These are phyloP conservation scores for Lophium mytilinum DNA, from an alignment of 495 filamentous ascomycete genomes.

Conservation along the genomic window DNA sequence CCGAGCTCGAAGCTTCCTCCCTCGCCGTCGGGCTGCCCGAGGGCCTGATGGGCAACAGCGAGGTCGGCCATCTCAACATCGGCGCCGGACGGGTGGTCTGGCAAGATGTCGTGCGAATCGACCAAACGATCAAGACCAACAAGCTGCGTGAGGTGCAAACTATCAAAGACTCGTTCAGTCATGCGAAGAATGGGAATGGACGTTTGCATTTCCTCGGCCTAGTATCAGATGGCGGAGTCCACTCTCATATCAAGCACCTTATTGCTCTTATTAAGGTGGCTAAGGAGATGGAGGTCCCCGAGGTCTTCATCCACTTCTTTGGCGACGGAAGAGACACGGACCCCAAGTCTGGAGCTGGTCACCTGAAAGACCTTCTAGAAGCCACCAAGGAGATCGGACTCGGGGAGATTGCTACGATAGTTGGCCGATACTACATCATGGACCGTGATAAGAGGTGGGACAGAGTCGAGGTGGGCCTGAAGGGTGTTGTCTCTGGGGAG, in stretches of 20 bases:
- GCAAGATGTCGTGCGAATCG: conserved; percentile 97
- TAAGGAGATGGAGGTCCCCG: conserved; percentile 74
- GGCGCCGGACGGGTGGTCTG: conserved; percentile 95
- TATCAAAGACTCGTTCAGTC: conserved; percentile 66
- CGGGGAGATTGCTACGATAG: conserved; percentile 85
- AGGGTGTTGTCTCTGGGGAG: conserved; percentile 76
- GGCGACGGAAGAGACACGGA: conserved; percentile 97
- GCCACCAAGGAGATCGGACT: conserved; percentile 73
- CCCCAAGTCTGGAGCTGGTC: conserved; percentile 78
- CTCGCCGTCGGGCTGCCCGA: conserved; percentile 92
- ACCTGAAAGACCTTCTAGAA: conserved; percentile 75
- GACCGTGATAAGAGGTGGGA: conserved; percentile 99
- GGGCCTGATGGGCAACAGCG: conserved; percentile 96
- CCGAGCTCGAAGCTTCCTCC: conserved; percentile 89
- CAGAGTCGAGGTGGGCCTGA: conserved; percentile 78
- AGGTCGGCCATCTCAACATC: conserved; percentile 98
- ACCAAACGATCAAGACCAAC: conserved; percentile 84
- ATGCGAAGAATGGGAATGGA: conserved; percentile 81
- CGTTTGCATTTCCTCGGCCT: conserved; percentile 86
- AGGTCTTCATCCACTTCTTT: conserved; percentile 98
- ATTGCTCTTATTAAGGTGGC: conserved; percentile 79
- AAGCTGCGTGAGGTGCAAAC: conserved; percentile 71
- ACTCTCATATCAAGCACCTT: conserved; percentile 89
- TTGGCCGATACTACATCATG: conserved; percentile 97
- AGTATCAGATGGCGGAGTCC: conserved; percentile 91